Evolutionary conservation across 306 rosid species (phyloP), one percentile per base, ranked within the genome.

Genomic region (Mucuna pruriens): DNA sequence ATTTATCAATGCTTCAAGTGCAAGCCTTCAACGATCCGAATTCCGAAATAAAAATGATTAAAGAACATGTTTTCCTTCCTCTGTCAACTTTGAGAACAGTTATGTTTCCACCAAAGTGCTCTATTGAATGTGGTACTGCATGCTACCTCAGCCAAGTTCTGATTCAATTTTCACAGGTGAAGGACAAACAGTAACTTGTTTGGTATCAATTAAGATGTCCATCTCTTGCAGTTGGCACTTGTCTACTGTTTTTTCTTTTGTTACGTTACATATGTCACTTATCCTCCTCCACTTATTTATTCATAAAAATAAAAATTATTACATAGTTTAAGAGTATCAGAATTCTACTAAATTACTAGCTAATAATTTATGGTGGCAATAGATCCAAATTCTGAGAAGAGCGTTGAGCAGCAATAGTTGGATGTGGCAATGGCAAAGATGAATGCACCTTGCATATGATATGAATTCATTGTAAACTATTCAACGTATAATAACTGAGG

Each of bases 341-440:
- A n/a, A n/a, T n/a, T n/a, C n/a, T n/a, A n/a, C n/a, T n/a, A n/a
- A n/a, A n/a, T n/a, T n/a, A n/a, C n/a, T n/a, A n/a, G n/a, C n/a
- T n/a, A n/a, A n/a, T n/a, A n/a, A n/a, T n/a, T n/a, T n/a, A n/a
- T n/a, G n/a, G n/a, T n/a, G n/a, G n/a, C n/a, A n/a, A n/a, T 51
- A 16, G 57, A 82, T 82, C 75, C 80, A 40, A 73, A 82, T 69
- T 34, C 29, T 51, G 31, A 26, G 38, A 42, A 70, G 38, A 52
- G n/a, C n/a, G n/a, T 25, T 62, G 67, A 51, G 85, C 44, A 74
- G 79, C 67, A 34, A 22, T 70, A 38, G 79, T 71, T 83, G 75
- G 49, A 73, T 54, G 80, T 54, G 71, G 75, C 8, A 72, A 70
- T 66, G 51, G 75, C 85, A 52, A 20, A 55, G 70, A n/a, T n/a